phyloP scores from a whole-genome alignment of 345 rosid genomes.

The sweet orange (Citrus sinensis) region DNA sequence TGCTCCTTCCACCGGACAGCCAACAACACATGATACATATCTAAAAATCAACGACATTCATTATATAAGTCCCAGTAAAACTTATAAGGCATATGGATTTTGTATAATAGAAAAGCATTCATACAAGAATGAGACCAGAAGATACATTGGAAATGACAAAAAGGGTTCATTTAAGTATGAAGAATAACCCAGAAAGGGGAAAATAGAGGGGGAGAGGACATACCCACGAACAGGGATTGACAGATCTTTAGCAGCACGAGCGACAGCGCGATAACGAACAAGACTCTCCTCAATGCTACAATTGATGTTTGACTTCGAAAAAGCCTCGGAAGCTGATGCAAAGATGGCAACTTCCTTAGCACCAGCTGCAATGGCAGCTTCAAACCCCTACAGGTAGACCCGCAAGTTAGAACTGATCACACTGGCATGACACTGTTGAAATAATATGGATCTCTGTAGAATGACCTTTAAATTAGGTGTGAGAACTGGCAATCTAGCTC shows the following conservation, averaged over 20 bases:
- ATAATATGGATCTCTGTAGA: background rate
- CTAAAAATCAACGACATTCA: conserved; percentile 30
- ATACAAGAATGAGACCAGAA: background rate
- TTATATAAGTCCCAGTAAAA: background rate
- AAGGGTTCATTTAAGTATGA: background rate
- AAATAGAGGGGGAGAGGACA: conserved; percentile 1
- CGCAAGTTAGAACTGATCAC: conserved; percentile 10
- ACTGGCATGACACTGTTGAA: background rate
- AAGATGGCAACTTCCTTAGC: conserved; percentile 73
- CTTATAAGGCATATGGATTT: background rate
- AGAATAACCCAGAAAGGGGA: background rate
- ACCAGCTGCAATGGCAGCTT: conserved; percentile 75
- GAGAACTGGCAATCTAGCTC: conserved; percentile 57
- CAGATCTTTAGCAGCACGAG: conserved; percentile 49
- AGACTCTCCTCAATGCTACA: conserved; percentile 77
- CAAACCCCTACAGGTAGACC: conserved; percentile 49
- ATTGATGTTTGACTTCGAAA: conserved; percentile 74
- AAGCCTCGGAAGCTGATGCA: conserved; percentile 83
- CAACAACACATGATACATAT: conserved; percentile 92
- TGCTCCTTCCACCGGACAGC: conserved; percentile 86
- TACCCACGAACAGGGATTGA: conserved; percentile 77
- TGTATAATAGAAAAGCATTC: background rate
- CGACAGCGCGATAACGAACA: conserved; percentile 56
- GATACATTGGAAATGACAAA: background rate
- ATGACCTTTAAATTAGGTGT: conserved; percentile 70